Percentiles rank a stretch among this genome's conserved stretches.
Conservation (phyloP, 2,329 filamentous ascomycete species). For the Colletotrichum plurivorum region DNA sequence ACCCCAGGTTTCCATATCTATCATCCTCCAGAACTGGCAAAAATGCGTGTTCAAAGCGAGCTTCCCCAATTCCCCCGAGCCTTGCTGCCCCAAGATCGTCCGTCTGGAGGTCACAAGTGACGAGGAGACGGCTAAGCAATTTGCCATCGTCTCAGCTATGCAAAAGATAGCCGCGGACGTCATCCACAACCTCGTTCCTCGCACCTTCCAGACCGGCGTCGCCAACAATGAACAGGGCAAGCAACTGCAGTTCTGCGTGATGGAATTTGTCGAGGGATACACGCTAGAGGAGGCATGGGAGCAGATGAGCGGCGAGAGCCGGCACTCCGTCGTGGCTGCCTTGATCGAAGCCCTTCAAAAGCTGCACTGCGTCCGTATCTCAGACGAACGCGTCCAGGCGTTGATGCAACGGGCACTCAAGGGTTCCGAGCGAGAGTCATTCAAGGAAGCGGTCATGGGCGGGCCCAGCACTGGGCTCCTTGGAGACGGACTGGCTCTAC, state of each 20-base stretch:
- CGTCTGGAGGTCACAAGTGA: neutral
- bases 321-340: neutral
- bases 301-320: constrained; percentile 8
- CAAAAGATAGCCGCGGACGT: neutral
- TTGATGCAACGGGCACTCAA: neutral
- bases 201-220: neutral
- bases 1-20: neutral
- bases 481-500: neutral
- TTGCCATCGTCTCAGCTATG: neutral
- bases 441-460: constrained; percentile 4
- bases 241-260: constrained; percentile 5
- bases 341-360: neutral
- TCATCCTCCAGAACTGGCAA: neutral
- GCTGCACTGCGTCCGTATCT: neutral
- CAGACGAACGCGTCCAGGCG: neutral
- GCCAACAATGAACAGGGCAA: constrained; percentile 3
- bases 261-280: neutral
- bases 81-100: neutral
- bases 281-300: constrained; percentile 2
- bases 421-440: neutral
- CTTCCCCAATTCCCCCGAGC: neutral
- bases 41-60: constrained; percentile 1
- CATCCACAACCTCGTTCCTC: neutral
- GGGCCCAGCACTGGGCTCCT: neutral
- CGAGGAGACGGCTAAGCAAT: neutral